phyloP scores from a whole-genome alignment of 2,329 filamentous ascomycete genomes.

The Colletotrichum kahawae region DNA sequence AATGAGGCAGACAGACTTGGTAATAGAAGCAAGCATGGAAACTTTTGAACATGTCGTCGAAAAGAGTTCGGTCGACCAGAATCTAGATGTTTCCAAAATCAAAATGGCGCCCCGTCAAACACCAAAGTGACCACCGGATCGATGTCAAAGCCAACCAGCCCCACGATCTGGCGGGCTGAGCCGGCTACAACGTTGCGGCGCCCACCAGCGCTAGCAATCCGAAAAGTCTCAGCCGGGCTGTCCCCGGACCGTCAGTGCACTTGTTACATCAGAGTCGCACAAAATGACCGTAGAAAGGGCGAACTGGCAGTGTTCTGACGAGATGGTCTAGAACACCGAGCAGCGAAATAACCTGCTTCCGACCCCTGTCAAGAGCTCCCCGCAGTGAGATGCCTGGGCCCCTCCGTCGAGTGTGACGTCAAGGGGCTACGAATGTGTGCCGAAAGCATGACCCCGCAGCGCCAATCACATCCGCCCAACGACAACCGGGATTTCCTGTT shows the following conservation, averaged over 20 bases:
- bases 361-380: conserved; percentile 9
- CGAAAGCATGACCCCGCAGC: not conserved
- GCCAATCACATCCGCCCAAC: conserved; percentile 2
- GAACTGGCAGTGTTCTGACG: not conserved
- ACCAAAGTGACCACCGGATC: not conserved
- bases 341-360: conserved; percentile 17
- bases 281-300: not conserved
- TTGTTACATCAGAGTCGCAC: conserved; percentile 18
- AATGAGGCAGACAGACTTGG: not conserved
- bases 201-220: not conserved
- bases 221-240: not conserved
- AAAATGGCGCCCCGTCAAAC: not conserved
- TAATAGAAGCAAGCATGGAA: not conserved
- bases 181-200: conserved; percentile 5
- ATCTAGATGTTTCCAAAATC: not conserved
- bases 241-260: conserved; percentile 14
- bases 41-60: not conserved
- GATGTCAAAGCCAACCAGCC: not conserved
- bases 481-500: conserved; percentile 11
- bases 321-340: not conserved
- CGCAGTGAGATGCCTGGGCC: not conserved
- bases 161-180: conserved; percentile 11
- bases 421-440: not conserved
- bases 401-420: conserved; percentile 17
- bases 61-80: not conserved